phyloP scores from a whole-genome alignment of 2,329 filamentous ascomycete genomes.

The Ascosphaera aggregata region DNA sequence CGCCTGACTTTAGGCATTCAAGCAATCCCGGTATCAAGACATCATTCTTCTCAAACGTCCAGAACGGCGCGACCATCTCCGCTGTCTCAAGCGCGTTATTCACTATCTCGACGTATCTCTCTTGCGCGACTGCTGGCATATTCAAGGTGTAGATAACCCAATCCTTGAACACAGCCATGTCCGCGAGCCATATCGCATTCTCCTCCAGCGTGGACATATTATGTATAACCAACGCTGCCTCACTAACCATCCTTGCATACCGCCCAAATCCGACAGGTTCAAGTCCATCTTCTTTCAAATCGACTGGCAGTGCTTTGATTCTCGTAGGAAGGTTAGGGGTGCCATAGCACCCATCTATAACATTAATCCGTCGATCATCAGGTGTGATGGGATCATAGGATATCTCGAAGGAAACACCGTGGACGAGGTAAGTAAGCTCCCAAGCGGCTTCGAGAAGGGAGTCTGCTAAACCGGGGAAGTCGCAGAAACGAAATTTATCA shows the following conservation, averaged over 20 bases:
- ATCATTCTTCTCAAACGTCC: conserved; percentile 40
- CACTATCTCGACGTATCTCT: conserved; percentile 56
- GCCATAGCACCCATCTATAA: conserved; percentile 40
- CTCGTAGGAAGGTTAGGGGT: conserved; percentile 50
- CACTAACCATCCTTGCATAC: conserved; percentile 51
- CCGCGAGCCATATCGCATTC: conserved; percentile 61
- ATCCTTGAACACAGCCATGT: conserved; percentile 42
- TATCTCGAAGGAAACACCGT: conserved; percentile 59
- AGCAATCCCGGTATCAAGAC: conserved; percentile 11
- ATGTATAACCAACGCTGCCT: conserved; percentile 67
- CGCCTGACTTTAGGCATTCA: conserved; percentile 36
- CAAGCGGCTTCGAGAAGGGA: conserved; percentile 68
- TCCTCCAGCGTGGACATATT: conserved; percentile 93
- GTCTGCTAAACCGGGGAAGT: conserved; percentile 72
- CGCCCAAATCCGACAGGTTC: conserved; percentile 49
- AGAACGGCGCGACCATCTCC: conserved; percentile 68
- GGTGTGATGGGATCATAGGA: conserved; percentile 39
- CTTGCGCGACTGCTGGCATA: conserved; percentile 43
- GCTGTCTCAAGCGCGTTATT: conserved; percentile 82
- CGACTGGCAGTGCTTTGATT: conserved; percentile 38
- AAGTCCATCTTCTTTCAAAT: conserved; percentile 33
- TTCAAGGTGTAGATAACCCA: conserved; percentile 62
- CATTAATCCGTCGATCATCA: conserved; percentile 25
- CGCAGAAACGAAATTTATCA: conserved; percentile 88
- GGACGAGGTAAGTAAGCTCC: conserved; percentile 53